Evolutionary conservation across 176 grass and related monocot species (phyloP).

Genomic region (Echinochloa phyllopogon): DNA sequence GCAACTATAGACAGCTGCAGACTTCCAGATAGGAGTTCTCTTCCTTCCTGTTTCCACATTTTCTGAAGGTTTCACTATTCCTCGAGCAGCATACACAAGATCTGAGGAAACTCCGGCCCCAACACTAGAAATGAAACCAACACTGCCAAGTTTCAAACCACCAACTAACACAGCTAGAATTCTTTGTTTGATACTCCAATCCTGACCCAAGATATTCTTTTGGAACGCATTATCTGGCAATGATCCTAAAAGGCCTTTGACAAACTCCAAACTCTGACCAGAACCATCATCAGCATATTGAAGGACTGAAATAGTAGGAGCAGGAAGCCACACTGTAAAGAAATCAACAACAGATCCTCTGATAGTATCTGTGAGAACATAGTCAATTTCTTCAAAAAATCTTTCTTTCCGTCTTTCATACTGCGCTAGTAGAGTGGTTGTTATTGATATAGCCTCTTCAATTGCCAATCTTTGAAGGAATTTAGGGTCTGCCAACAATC

Average conservation of each 20-base stretch:
- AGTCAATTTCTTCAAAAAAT: constrained; percentile 96
- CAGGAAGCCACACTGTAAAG: constrained; percentile 99
- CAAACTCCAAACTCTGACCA: constrained; percentile 67
- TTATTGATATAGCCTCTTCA: constrained; percentile 94
- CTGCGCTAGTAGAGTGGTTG: constrained; percentile 91
- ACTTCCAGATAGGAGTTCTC: constrained; percentile 87
- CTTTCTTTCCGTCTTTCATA: constrained; percentile 88
- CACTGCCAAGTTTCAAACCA: constrained; percentile 87
- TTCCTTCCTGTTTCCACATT: constrained; percentile 55
- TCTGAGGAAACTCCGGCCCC: constrained; percentile 90
- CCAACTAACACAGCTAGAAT: constrained; percentile 81
- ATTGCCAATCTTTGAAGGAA: constrained; percentile 93
- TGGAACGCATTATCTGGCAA: constrained; percentile 98
- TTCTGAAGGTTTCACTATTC: constrained; percentile 61
- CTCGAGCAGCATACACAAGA: constrained; percentile 64
- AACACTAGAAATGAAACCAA: constrained; percentile 88
- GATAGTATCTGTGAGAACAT: constrained; percentile 94
- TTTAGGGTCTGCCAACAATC: constrained; percentile 93
- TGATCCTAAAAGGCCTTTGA: constrained; percentile 77
- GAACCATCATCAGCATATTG: constrained; percentile 80
- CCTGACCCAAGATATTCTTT: constrained; percentile 73
- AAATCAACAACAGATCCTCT: constrained; percentile 97
- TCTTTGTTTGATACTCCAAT: constrained; percentile 84
- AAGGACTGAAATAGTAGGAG: constrained; percentile 94
- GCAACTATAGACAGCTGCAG: constrained; percentile 80